These are phyloP conservation scores for Saprolegnia diclina DNA, from an alignment of 352 stramenopile genomes.

Conservation along the genomic window DNA sequence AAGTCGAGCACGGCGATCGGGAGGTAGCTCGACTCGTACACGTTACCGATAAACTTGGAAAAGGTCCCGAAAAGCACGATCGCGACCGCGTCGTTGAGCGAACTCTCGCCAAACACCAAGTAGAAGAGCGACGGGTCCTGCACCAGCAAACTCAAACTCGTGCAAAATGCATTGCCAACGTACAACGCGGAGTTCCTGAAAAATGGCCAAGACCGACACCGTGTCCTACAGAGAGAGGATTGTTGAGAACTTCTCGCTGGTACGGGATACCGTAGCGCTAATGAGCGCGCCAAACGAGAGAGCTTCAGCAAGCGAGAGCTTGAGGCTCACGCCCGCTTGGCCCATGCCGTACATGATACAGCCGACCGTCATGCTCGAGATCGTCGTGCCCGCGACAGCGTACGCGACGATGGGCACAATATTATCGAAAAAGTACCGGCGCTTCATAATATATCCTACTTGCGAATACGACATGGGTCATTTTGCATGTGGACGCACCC, in stretches of 20 bases:
- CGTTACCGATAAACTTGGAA: conserved; percentile 53
- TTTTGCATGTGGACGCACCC: conserved; percentile 22
- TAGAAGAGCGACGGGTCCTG: conserved; percentile 78
- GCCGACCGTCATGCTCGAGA: conserved; percentile 51
- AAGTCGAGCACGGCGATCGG: conserved; percentile 49
- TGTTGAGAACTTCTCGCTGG: neutral
- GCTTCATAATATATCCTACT: conserved; percentile 52
- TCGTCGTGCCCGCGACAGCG: conserved; percentile 57
- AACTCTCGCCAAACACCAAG: conserved; percentile 78
- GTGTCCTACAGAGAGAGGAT: conserved; percentile 39
- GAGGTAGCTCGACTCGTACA: conserved; percentile 34
- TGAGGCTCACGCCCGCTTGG: conserved; percentile 32
- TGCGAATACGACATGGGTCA: neutral
- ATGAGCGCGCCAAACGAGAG: conserved; percentile 73
- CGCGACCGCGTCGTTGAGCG: conserved; percentile 75
- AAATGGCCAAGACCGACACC: conserved; percentile 72
- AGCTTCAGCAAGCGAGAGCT: conserved; percentile 50
- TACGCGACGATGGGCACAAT: conserved; percentile 63
- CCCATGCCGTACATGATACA: conserved; percentile 42
- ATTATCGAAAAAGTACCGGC: conserved; percentile 66
- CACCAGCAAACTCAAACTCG: too few relatives aligned
- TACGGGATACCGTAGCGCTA: conserved; percentile 40
- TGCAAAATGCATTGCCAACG: neutral
- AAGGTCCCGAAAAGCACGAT: conserved; percentile 76
- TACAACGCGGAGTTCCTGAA: conserved; percentile 46